These are phyloP conservation scores for Solanum lignicaule DNA, from an alignment of 257 asterid species.

Conservation along the genomic window DNA sequence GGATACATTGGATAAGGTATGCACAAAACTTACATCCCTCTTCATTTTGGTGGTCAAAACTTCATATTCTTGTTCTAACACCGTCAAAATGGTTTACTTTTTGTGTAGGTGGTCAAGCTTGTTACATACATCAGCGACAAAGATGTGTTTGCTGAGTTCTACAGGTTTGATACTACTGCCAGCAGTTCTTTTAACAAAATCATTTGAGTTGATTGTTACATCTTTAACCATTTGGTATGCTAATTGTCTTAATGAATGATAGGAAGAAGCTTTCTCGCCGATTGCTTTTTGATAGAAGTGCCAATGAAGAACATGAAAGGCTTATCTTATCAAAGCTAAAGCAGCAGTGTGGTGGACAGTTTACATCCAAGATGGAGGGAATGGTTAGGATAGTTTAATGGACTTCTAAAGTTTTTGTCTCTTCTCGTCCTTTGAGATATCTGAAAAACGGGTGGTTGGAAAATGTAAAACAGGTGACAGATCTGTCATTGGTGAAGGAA, in stretches of 20 bases:
- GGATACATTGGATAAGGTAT: slow-evolving; percentile 41
- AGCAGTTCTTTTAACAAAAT: neutral
- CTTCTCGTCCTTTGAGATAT: neutral
- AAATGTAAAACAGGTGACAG: slow-evolving; percentile 32
- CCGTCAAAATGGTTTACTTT: neutral
- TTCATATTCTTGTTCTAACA: neutral
- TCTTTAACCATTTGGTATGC: neutral
- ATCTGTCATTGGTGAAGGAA: slow-evolving; percentile 37
- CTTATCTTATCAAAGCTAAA: slow-evolving; percentile 35
- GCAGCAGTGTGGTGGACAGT: slow-evolving; percentile 44
- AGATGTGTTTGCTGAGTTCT: slow-evolving; percentile 47
- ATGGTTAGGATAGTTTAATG: slow-evolving; percentile 25
- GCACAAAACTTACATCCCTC: neutral
- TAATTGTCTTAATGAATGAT: neutral
- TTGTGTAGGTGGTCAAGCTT: slow-evolving; percentile 32
- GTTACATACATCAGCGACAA: slow-evolving; percentile 38
- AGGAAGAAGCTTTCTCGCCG: slow-evolving; percentile 60
- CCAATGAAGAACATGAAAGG: slow-evolving; percentile 43
- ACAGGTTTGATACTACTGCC: slow-evolving; percentile 12
- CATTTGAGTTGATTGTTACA: neutral
- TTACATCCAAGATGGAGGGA: slow-evolving; percentile 61
- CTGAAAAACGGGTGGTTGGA: neutral
- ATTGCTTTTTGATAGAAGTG: slow-evolving; percentile 32
- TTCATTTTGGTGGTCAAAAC: neutral
- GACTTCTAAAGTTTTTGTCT: neutral